A percentile compares a stretch with the other conserved stretches of the same genome.
phyloP scores from a whole-genome alignment of 768 basidiomycete genomes.

The Dictyophora rubrovolvata region DNA sequence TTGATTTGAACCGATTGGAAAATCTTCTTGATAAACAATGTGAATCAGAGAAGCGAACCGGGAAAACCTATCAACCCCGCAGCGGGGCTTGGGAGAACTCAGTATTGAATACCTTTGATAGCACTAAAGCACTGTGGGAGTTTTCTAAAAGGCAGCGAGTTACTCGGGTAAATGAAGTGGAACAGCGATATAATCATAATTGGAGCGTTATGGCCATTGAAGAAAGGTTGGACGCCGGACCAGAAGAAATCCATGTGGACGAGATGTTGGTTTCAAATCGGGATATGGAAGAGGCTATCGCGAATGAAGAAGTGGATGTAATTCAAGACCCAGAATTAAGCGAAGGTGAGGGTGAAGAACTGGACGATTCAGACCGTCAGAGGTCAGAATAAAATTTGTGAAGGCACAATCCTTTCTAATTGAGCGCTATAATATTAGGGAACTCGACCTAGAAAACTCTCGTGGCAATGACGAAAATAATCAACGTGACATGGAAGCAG shows the following conservation, averaged over 20 bases:
- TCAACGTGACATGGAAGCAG: not conserved
- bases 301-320: slow-evolving; percentile 21
- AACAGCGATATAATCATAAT: slow-evolving; percentile 19
- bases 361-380: slow-evolving; percentile 20
- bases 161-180: slow-evolving; percentile 26
- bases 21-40: slow-evolving; percentile 58
- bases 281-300: slow-evolving; percentile 28
- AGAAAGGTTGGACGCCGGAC: not conserved
- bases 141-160: slow-evolving; percentile 41
- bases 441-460: not conserved
- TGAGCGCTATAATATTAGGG: not conserved
- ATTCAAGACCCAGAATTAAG: slow-evolving; percentile 22
- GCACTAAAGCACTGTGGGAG: slow-evolving; percentile 81
- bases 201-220: slow-evolving; percentile 14
- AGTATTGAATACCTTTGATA: slow-evolving; percentile 86
- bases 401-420: slow-evolving; percentile 10
- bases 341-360: slow-evolving; percentile 22
- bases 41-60: slow-evolving; percentile 29
- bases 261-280: slow-evolving; percentile 40
- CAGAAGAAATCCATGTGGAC: slow-evolving; percentile 35
- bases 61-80: slow-evolving; percentile 16
- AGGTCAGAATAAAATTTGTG: slow-evolving; percentile 1
- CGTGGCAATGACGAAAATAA: not conserved
- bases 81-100: slow-evolving; percentile 52
- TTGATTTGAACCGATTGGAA: slow-evolving; percentile 67